Evolutionary conservation across 352 stramenopile species (phyloP).

Genomic region (Globisporangium takayamanum): DNA sequence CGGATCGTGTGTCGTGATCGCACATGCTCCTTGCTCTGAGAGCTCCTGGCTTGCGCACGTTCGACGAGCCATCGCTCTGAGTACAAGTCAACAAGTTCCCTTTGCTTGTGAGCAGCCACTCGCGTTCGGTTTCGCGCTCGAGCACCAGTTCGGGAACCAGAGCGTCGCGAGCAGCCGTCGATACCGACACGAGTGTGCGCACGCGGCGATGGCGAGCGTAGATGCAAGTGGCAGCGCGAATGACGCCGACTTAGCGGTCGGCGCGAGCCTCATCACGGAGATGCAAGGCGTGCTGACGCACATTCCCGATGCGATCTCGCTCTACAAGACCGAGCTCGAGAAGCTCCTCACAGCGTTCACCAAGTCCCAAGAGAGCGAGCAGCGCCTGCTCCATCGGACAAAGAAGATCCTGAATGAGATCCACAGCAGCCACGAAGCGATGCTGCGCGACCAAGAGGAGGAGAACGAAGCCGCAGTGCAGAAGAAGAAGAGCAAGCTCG

Average conservation of each 20-base stretch:
- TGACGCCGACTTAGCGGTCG: constrained; percentile 2
- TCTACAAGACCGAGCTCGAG: constrained; percentile 77
- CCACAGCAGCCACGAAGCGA: constrained; percentile 62
- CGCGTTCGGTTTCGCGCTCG: no score
- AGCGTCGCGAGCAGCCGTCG: no score
- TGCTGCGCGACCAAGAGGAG: constrained; percentile 72
- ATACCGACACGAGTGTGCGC: no score
- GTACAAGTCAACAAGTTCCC: no score
- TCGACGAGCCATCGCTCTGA: no score
- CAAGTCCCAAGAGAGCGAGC: constrained; percentile 82
- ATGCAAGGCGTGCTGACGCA: constrained; percentile 65
- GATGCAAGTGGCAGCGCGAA: background rate
- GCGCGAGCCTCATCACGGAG: constrained; percentile 40
- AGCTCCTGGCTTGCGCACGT: no score
- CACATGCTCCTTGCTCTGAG: no score
- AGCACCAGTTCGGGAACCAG: no score
- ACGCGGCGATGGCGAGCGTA: background rate
- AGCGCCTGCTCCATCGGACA: constrained; percentile 54
- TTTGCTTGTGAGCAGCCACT: no score
- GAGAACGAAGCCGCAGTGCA: constrained; percentile 61
- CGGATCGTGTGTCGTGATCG: no score
- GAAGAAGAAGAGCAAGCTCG: constrained; percentile 64
- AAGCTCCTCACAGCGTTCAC: constrained; percentile 64
- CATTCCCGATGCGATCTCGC: constrained; percentile 59
- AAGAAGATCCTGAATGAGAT: constrained; percentile 75